Conservation (phyloP, 176 grass and related monocot species). For the Zoysia japonica region DNA sequence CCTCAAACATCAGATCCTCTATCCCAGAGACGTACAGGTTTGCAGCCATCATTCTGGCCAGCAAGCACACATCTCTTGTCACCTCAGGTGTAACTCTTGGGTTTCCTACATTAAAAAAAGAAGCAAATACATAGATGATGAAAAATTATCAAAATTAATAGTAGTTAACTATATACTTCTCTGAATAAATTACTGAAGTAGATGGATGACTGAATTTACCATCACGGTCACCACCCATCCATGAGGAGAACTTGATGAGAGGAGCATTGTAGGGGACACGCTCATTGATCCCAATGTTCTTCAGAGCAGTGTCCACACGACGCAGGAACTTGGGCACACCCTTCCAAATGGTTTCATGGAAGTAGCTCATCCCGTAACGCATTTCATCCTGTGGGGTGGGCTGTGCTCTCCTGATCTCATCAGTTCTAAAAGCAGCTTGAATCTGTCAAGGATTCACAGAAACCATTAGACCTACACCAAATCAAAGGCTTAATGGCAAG, state of each 20-base stretch:
- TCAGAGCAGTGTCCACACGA: conserved; percentile 77
- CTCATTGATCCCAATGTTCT: conserved; percentile 82
- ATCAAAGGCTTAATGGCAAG: too few species aligned
- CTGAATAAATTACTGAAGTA: too few species aligned
- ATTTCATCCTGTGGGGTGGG: conserved; percentile 92
- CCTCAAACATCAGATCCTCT: conserved; percentile 92
- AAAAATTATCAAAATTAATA: not conserved
- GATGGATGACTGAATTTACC: conserved; percentile 38
- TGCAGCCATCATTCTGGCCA: conserved; percentile 89
- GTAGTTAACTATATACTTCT: not conserved
- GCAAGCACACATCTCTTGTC: conserved; percentile 79
- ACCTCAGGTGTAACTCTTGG: conserved; percentile 90
- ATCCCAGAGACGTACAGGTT: conserved; percentile 79
- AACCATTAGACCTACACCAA: not conserved
- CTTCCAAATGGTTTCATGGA: conserved; percentile 92
- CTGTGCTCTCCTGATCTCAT: conserved; percentile 71
- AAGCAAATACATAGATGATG: not conserved
- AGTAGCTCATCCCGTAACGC: conserved; percentile 92
- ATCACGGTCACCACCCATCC: conserved; percentile 94
- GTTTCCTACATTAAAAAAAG: conserved; percentile 50
- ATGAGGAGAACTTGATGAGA: conserved; percentile 83
- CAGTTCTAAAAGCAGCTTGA: conserved; percentile 84
- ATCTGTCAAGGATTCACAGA: conserved; percentile 47
- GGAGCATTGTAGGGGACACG: conserved; percentile 73
- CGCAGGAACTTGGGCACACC: conserved; percentile 92